A percentile compares a stretch with the other conserved stretches of the same genome.
Conservation (phyloP, 225 moss, liverwort and hornwort species). For the Rhytidiadelphus loreus region DNA sequence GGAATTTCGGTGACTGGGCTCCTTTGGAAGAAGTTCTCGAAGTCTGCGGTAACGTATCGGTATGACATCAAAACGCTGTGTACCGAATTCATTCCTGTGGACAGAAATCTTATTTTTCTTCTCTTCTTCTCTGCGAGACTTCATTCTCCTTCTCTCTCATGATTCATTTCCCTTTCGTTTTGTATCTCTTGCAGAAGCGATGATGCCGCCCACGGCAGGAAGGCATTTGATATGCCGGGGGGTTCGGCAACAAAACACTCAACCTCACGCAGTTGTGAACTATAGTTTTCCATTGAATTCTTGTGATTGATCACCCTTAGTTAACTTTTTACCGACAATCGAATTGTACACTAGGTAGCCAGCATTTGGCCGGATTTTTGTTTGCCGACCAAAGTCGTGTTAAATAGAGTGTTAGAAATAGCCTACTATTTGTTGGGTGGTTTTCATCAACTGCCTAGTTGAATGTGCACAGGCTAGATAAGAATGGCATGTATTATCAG, state of each 20-base stretch:
- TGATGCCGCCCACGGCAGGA: background rate
- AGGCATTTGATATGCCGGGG: background rate
- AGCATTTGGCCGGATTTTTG: background rate
- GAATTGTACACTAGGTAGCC: constrained; percentile 12
- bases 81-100: background rate
- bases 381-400: background rate
- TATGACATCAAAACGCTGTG: background rate
- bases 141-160: background rate
- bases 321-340: background rate
- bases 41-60: constrained; percentile 45
- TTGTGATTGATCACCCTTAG: background rate
- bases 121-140: background rate
- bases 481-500: background rate
- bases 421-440: background rate
- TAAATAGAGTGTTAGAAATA: background rate
- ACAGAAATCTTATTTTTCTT: background rate
- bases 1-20: constrained; percentile 85
- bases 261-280: background rate
- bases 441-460: background rate
- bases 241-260: background rate
- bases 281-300: background rate
- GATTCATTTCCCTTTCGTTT: background rate
- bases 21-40: constrained; percentile 56
- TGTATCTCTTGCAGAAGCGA: constrained; percentile 6
- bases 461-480: background rate